Evolutionary conservation across 371 early-diverging fungal species (phyloP), one percentile per base, ranked within the genome.

Genomic region (Mortierella sp.): DNA sequence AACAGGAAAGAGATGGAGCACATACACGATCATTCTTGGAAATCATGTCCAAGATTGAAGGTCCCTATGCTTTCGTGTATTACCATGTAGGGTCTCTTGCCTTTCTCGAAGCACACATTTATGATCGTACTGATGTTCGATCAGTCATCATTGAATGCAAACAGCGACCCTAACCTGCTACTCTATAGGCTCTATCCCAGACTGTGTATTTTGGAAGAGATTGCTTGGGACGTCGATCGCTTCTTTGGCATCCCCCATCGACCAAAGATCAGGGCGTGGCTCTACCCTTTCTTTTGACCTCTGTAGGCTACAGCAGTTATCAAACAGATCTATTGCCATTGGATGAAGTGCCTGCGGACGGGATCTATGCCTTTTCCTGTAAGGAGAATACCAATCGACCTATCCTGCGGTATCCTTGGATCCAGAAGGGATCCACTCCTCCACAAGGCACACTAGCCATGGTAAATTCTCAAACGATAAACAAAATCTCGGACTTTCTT

Each of bases 151-250:
- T 9, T 28, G 21, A 19, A 3, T 23, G 16, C 16, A 52, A 43
- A 30, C 53, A 70, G 11, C 23, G 28, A 55, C 19, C 59, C 14
- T 58, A 18, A 26, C 53, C 60, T 43, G 3, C 50, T 43, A 65
- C n/a, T 57, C 51, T 67, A n/a, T n/a, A 89, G 82, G 82, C 84
- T 15, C 60, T 72, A 1, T 61, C 72, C 14, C 65, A 82, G 1
- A 75, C 72, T n/a, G 57, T 96, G n/a, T 95, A 87, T 84, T 95
- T 95, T 82, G 92, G 93, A 0, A 87, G 96, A 16, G 96, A 96
- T 72, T 89, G 88, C 50, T 74, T 97, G 12, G 97, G 96, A 1
- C 89, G 96, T n/a, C 82, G 96, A 51, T 95, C 95, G 3, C 72
- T 95, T 18, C 66, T 95, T 19, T 88, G 88, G 87, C 84, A 87